phyloP scores from a whole-genome alignment of 2,329 filamentous ascomycete species.

The Fusarium cicatricum region DNA sequence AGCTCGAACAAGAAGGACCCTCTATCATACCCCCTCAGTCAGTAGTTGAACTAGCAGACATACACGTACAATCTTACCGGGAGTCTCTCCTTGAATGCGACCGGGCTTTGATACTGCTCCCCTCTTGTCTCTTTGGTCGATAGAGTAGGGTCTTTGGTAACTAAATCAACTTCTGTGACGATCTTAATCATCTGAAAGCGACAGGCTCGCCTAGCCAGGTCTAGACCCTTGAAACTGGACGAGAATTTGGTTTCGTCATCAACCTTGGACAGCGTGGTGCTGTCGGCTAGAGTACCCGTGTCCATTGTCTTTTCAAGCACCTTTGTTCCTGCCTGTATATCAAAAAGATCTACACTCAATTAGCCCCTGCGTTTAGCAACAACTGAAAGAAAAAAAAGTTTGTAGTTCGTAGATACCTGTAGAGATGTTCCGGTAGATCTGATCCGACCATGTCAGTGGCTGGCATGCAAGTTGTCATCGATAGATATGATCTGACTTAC shows the following conservation, averaged over 20 bases:
- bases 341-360: neutral
- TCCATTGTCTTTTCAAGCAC: neutral
- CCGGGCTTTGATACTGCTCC: neutral
- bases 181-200: slow-evolving; percentile 6
- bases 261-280: no score
- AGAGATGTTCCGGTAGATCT: neutral
- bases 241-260: neutral
- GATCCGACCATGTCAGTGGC: no score
- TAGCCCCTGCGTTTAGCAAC: no score
- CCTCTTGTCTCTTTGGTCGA: neutral
- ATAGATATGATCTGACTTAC: no score
- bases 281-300: no score
- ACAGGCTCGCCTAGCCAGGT: neutral
- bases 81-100: neutral
- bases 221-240: neutral
- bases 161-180: neutral
- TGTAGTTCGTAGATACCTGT: no score
- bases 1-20: no score
- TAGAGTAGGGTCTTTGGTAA: neutral
- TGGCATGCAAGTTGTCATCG: no score
- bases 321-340: neutral
- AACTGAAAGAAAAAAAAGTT: no score
- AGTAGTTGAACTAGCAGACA: no score
- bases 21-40: no score
- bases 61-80: no score